These are phyloP conservation scores for Inga oerstediana DNA, from an alignment of 306 rosid genomes.

Conservation along the genomic window DNA sequence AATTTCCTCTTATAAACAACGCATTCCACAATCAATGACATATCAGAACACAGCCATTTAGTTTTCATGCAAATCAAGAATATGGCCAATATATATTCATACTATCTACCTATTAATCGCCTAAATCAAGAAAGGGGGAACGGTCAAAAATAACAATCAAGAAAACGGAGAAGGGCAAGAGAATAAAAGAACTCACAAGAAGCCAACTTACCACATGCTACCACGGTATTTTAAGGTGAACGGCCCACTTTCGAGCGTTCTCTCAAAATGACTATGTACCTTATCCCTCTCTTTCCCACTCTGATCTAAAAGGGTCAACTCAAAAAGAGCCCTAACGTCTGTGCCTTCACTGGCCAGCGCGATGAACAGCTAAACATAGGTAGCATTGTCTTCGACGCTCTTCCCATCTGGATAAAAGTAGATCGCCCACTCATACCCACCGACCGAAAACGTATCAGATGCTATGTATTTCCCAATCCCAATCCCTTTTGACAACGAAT, in stretches of 20 bases:
- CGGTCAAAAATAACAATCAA: not conserved
- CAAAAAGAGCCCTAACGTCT: slow-evolving; percentile 64
- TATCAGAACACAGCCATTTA: not conserved
- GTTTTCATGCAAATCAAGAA: not conserved
- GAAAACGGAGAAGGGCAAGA: not conserved
- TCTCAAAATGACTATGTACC: slow-evolving; percentile 66
- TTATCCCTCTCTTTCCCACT: slow-evolving; percentile 66
- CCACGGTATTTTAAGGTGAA: slow-evolving; percentile 65
- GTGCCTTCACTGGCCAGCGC: slow-evolving; percentile 65
- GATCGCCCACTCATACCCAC: slow-evolving; percentile 68
- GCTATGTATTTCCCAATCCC: slow-evolving; percentile 63
- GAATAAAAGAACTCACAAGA: not conserved
- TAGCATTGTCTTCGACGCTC: slow-evolving; percentile 61
- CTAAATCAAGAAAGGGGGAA: not conserved
- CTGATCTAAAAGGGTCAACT: slow-evolving; percentile 64
- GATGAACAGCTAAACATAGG: slow-evolving; percentile 55
- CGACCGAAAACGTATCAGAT: slow-evolving; percentile 60
- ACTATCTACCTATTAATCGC: not conserved
- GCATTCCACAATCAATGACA: not conserved
- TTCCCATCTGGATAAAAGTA: slow-evolving; percentile 70
- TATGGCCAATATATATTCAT: not conserved
- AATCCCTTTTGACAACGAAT: slow-evolving; percentile 51
- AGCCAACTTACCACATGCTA: slow-evolving; percentile 61
- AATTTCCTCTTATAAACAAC: not conserved
- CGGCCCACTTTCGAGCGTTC: slow-evolving; percentile 61